Evolutionary conservation across 2,329 filamentous ascomycete species (phyloP).

Genomic region (Alternaria sp.): DNA sequence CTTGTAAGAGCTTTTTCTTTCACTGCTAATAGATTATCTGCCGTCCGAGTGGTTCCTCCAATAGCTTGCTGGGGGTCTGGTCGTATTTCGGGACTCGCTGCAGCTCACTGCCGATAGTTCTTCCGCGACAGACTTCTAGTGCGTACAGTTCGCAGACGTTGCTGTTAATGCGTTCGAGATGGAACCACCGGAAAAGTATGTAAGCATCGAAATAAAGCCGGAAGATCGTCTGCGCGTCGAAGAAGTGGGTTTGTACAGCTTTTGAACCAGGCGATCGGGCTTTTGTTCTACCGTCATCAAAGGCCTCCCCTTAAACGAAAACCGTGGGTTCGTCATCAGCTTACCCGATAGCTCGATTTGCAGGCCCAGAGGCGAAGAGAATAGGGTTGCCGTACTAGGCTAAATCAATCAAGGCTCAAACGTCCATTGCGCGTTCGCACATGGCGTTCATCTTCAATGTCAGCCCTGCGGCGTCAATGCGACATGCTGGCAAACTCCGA

Average conservation of each 20-base stretch:
- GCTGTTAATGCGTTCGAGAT: background rate
- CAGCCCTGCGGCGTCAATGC: background rate
- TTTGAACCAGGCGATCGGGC: background rate
- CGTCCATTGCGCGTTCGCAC: background rate
- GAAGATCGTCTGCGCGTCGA: background rate
- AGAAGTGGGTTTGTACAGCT: background rate
- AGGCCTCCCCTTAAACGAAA: background rate
- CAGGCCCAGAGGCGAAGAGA: constrained; percentile 1
- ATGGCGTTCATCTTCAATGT: background rate
- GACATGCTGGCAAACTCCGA: background rate
- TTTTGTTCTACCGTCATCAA: background rate
- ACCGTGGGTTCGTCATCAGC: background rate
- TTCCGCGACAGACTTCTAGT: background rate
- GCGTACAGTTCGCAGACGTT: background rate
- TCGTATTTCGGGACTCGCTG: background rate
- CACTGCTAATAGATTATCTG: background rate
- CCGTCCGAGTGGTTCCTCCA: background rate
- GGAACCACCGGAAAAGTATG: constrained; percentile 2
- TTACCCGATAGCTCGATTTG: background rate
- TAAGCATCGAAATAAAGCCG: constrained; percentile 20
- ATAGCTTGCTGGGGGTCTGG: background rate
- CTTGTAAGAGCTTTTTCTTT: background rate
- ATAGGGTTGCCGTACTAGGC: background rate
- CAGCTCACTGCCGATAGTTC: constrained; percentile 1
- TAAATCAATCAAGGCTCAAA: background rate